Evolutionary conservation across 257 asterid genomes (phyloP), one percentile per base, ranked within the genome.

Genomic region (Ligustrum vulgare): DNA sequence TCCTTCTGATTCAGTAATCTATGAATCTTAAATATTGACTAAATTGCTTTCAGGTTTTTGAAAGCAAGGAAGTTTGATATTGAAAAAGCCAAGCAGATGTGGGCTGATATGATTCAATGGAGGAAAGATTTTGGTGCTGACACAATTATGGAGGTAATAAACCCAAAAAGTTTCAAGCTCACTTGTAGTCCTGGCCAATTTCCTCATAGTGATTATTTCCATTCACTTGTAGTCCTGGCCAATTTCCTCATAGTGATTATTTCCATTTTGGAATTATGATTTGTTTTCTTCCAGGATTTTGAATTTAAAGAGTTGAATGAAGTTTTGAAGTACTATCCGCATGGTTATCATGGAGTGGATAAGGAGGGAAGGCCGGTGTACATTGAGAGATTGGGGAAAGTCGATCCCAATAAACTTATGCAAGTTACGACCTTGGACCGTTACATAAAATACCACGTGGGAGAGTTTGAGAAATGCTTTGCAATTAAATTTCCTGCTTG

Each of bases 71-170:
- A 88, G 80, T 90, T 90, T 74, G 97, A 91, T 73, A 77, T 88
- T 77, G 96, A 91, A 79, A 91, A 85, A 81, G 78, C 97, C 20
- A 91, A 88, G 79, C 89, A 79, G 74, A 91, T 91, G 97, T 91
- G 96, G 97, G 94, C 91, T 74, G 97, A 91, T 89, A 91, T 90
- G 97, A 75, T 90, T 68, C 91, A 84, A 75, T 91, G 97, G 97
- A 90, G 97, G 86, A 90, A 78, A 79, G 94, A 88, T 39, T 91
- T 91, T 77, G 94, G 90, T 56, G 86, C 87, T 34, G 93, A 90
- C 88, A 86, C 88, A 43, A 83, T 91, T 60, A 73, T 83, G 70
- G 88, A 91, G 90, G 97, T 88, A 85, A 49, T 60, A 75, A 68
- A 69, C 72, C 39, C 18, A 41, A 23, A 25, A 33, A 49, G 22